Evolutionary conservation across 169 alveolate genomes (phyloP).

Genomic region (Eimeria necatrix): DNA sequence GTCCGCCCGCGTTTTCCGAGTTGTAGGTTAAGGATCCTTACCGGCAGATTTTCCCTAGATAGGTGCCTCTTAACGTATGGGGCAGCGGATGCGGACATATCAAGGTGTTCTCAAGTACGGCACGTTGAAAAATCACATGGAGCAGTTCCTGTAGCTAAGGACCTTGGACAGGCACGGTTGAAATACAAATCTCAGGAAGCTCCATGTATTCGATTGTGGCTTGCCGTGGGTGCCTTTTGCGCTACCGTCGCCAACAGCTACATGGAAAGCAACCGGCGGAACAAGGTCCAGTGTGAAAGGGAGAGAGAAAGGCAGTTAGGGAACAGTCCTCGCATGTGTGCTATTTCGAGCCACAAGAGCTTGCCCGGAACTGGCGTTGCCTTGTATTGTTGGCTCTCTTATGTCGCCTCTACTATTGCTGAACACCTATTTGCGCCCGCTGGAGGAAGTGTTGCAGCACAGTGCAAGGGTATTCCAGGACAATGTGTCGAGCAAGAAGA

Average conservation of each 20-base stretch:
- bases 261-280: neutral
- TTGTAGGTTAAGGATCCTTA: no score
- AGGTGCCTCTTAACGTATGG: no score
- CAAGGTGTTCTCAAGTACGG: neutral
- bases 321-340: neutral
- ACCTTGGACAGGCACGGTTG: neutral
- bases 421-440: neutral
- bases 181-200: neutral
- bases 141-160: neutral
- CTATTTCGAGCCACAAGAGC: neutral
- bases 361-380: neutral
- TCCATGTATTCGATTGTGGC: neutral
- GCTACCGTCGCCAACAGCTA: neutral
- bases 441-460: neutral
- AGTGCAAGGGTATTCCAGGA: constrained; percentile 2
- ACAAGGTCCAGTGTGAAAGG: neutral
- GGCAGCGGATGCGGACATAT: no score
- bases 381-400: neutral
- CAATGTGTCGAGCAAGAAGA: constrained; percentile 18
- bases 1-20: no score
- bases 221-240: neutral
- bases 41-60: no score
- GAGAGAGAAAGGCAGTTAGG: neutral
- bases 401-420: neutral
- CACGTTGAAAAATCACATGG: neutral